Conservation (phyloP, 2,329 filamentous ascomycete genomes). For the Falciphora oryzae region DNA sequence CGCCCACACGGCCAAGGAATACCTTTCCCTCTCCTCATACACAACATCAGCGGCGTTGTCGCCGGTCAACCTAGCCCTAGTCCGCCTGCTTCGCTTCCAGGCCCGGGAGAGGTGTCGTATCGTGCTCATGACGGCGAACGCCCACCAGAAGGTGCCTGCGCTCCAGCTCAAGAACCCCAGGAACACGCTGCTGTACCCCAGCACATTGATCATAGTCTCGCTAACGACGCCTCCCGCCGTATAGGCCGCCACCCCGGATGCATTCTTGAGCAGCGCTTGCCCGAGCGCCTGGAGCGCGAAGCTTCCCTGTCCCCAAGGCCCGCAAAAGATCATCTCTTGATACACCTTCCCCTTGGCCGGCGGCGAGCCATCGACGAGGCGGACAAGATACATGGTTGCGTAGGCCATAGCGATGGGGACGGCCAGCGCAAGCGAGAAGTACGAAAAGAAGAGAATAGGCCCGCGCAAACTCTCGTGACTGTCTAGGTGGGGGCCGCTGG, state of each 20-base stretch:
- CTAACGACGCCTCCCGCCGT: slow-evolving; percentile 27
- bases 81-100: slow-evolving; percentile 15
- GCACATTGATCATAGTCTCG: slow-evolving; percentile 21
- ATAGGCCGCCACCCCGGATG: slow-evolving; percentile 24
- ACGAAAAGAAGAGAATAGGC: slow-evolving; percentile 33
- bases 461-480: slow-evolving; percentile 13
- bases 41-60: not conserved
- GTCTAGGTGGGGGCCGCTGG: not conserved
- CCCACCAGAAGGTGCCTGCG: slow-evolving; percentile 34
- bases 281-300: slow-evolving; percentile 34
- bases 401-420: slow-evolving; percentile 27
- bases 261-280: slow-evolving; percentile 20
- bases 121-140: slow-evolving; percentile 31
- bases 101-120: slow-evolving; percentile 8
- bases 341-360: slow-evolving; percentile 20
- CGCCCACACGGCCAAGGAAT: slow-evolving; percentile 28
- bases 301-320: slow-evolving; percentile 31
- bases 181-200: slow-evolving; percentile 30
- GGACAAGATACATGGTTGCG: slow-evolving; percentile 18
- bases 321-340: slow-evolving; percentile 34
- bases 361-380: slow-evolving; percentile 21
- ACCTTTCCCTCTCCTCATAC: slow-evolving; percentile 19
- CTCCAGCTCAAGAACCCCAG: slow-evolving; percentile 32
- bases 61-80: not conserved
- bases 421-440: slow-evolving; percentile 28